Conservation (phyloP, 495 filamentous ascomycete species). For the Cercophora sp. region DNA sequence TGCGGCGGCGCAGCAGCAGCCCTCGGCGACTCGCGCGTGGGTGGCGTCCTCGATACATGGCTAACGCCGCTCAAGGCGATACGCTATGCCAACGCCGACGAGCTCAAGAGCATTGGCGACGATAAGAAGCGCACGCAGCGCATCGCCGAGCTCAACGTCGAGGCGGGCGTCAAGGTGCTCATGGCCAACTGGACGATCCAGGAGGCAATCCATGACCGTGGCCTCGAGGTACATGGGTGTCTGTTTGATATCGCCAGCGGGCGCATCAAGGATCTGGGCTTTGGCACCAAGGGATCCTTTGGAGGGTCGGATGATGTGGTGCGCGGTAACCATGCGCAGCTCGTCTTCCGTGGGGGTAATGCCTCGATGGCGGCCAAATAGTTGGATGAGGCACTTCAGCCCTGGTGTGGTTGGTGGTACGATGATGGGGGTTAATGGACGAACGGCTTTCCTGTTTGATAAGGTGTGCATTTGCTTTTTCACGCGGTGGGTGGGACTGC, state of each 20-base stretch:
- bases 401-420: neutral
- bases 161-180: slow-evolving; percentile 59
- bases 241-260: slow-evolving; percentile 66
- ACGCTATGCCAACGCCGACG: slow-evolving; percentile 50
- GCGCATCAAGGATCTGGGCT: slow-evolving; percentile 53
- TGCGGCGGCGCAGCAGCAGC: slow-evolving; percentile 77
- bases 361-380: slow-evolving; percentile 27
- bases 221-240: slow-evolving; percentile 68
- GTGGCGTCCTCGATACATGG: slow-evolving; percentile 78
- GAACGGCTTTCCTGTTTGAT: neutral
- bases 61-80: slow-evolving; percentile 66
- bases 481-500: neutral
- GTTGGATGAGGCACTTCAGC: neutral
- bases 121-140: slow-evolving; percentile 46
- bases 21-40: slow-evolving; percentile 62
- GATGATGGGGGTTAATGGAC: neutral
- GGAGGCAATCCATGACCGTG: slow-evolving; percentile 63
- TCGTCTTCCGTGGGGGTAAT: slow-evolving; percentile 41
- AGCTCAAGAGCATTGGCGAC: slow-evolving; percentile 47
- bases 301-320: slow-evolving; percentile 30
- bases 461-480: neutral
- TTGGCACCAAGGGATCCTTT: slow-evolving; percentile 38
- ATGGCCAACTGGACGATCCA: slow-evolving; percentile 58
- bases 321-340: slow-evolving; percentile 45
- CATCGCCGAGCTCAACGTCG: slow-evolving; percentile 67